These are phyloP conservation scores for Phytophthora cryptogea DNA, from an alignment of 352 stramenopile genomes.

Conservation along the genomic window DNA sequence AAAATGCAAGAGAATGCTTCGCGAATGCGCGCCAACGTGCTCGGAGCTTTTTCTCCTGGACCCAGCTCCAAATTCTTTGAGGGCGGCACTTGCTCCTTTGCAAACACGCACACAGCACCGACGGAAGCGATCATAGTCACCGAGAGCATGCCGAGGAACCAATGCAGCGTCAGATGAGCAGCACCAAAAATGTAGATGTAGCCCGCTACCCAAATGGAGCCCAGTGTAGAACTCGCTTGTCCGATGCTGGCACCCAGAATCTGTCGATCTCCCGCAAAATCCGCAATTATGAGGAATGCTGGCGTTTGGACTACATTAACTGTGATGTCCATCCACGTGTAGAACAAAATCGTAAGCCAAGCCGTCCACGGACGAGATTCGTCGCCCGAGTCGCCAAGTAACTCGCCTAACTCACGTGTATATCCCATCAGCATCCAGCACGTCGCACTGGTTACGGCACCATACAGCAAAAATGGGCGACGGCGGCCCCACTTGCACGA, in stretches of 20 bases:
- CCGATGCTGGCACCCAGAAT: slow-evolving; percentile 65
- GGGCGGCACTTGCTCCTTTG: slow-evolving; percentile 41
- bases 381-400: slow-evolving; percentile 56
- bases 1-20: slow-evolving; percentile 55
- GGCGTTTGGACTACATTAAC: slow-evolving; percentile 81
- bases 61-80: slow-evolving; percentile 34
- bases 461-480: slow-evolving; percentile 64
- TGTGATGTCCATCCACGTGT: slow-evolving; percentile 86
- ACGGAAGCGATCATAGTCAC: slow-evolving; percentile 65
- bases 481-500: slow-evolving; percentile 60
- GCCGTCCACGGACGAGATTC: slow-evolving; percentile 51
- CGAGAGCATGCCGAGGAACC: slow-evolving; percentile 76
- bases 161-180: slow-evolving; percentile 64
- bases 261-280: slow-evolving; percentile 77
- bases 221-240: slow-evolving; percentile 64
- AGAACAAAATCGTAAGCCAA: slow-evolving; percentile 70
- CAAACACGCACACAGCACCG: slow-evolving; percentile 56
- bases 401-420: slow-evolving; percentile 61
- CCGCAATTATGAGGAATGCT: slow-evolving; percentile 69
- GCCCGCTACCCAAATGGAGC: slow-evolving; percentile 62
- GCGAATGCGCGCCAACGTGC: slow-evolving; percentile 29
- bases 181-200: slow-evolving; percentile 80
- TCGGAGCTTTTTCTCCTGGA: slow-evolving; percentile 17
- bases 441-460: slow-evolving; percentile 58
- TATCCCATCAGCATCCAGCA: slow-evolving; percentile 80